These are phyloP conservation scores for Blastobotrys arbuscula DNA, from an alignment of 1,139 yeast species.

Conservation along the genomic window DNA sequence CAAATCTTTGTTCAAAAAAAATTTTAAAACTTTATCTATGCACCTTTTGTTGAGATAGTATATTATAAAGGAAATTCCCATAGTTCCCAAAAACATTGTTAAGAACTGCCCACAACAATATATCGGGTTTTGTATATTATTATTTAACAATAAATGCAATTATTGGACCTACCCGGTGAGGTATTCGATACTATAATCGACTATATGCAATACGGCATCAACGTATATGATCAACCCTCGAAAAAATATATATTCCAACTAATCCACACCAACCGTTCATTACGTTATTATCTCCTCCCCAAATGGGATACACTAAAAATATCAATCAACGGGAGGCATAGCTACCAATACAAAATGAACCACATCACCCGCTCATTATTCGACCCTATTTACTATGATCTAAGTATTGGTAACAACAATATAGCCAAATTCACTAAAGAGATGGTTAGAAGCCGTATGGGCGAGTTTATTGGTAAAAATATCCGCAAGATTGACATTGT, in stretches of 20 bases:
- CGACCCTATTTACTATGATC: neutral
- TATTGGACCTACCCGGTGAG: slow-evolving; percentile 8
- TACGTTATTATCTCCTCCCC: slow-evolving; percentile 1
- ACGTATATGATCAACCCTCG: neutral
- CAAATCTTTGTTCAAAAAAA: too few species aligned
- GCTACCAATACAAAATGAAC: neutral
- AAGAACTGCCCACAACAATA: too few species aligned
- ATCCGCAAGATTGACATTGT: neutral
- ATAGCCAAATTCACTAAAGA: neutral
- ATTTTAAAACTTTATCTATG: too few species aligned
- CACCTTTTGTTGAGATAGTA: too few species aligned
- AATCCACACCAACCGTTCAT: neutral
- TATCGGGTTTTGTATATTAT: too few species aligned
- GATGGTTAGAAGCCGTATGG: neutral
- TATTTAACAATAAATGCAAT: neutral
- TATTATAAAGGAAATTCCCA: too few species aligned
- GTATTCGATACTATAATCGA: slow-evolving; percentile 8
- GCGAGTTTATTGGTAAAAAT: neutral
- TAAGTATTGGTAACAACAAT: slow-evolving; percentile 2
- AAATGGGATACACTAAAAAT: slow-evolving; percentile 7
- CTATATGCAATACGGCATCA: neutral
- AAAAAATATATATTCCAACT: slow-evolving; percentile 2
- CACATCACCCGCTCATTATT: neutral
- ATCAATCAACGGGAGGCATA: neutral
- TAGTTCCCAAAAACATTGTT: too few species aligned